These are phyloP conservation scores for Mycena albidolilacea DNA, from an alignment of 768 basidiomycete species.

Conservation along the genomic window DNA sequence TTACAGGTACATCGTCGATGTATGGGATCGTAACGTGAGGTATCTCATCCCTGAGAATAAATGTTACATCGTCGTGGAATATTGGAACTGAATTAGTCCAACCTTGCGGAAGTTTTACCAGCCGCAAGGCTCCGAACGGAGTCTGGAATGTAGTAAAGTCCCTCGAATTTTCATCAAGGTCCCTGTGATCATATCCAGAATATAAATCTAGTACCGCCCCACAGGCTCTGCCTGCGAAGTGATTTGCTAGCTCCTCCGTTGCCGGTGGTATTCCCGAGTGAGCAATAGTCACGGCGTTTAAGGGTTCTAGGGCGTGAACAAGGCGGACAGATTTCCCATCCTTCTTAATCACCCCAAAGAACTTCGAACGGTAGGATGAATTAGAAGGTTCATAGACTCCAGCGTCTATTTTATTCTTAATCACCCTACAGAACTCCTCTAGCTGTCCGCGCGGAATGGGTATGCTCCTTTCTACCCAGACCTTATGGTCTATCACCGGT, in stretches of 20 bases:
- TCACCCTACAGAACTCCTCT: conserved; percentile 16
- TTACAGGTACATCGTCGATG: background rate
- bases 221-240: background rate
- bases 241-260: background rate
- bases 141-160: conserved; percentile 2
- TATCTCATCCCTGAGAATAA: background rate
- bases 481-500: background rate
- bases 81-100: conserved; percentile 5
- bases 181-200: too few relatives aligned
- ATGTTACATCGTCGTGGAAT: background rate
- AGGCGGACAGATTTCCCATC: background rate
- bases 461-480: background rate
- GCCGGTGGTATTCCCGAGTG: background rate
- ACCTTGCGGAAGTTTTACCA: background rate
- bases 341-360: too few relatives aligned
- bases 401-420: conserved; percentile 7
- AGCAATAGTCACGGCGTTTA: background rate
- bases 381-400: conserved; percentile 7
- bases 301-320: background rate
- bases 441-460: conserved; percentile 38
- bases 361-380: too few relatives aligned
- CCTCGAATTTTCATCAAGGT: background rate
- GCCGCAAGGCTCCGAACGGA: background rate
- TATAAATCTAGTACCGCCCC: too few relatives aligned
- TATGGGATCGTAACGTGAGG: background rate